Conservation (phyloP, 2,329 filamentous ascomycete species). For the Exophiala phaeomuriformis region DNA sequence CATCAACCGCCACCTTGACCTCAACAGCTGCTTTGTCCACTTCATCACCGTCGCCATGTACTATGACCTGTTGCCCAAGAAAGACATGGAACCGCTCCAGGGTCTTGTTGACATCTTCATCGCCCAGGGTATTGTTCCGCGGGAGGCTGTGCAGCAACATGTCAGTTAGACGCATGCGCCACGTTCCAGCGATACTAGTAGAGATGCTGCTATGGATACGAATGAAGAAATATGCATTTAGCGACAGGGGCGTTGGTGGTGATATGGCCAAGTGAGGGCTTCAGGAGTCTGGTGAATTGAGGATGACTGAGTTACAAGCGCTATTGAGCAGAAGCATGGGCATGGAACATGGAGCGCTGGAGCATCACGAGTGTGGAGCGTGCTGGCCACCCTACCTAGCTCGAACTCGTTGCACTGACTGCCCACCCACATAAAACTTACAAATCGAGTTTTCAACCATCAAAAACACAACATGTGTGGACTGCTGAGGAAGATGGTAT, state of each 20-base stretch:
- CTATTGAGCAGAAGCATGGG: background rate
- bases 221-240: slow-evolving; percentile 1
- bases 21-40: slow-evolving; percentile 83
- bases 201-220: background rate
- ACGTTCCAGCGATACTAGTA: background rate
- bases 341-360: background rate
- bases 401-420: too few relatives aligned
- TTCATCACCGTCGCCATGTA: slow-evolving; percentile 74
- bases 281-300: background rate
- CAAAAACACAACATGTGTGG: too few relatives aligned
- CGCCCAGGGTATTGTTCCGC: slow-evolving; percentile 77
- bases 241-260: background rate
- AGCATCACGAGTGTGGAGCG: background rate
- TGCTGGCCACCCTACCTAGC: background rate
- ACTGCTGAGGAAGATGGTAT: too few relatives aligned
- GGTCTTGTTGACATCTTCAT: slow-evolving; percentile 88
- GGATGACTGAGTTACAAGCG: background rate
- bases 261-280: background rate
- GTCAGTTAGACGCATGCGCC: slow-evolving; percentile 8
- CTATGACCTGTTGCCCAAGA: slow-evolving; percentile 74
- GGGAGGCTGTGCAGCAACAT: slow-evolving; percentile 43
- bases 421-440: too few relatives aligned
- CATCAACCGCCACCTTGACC: slow-evolving; percentile 61
- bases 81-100: slow-evolving; percentile 93
- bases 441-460: too few relatives aligned